phyloP scores from a whole-genome alignment of 768 basidiomycete species.

The Leccinellum albellum region DNA sequence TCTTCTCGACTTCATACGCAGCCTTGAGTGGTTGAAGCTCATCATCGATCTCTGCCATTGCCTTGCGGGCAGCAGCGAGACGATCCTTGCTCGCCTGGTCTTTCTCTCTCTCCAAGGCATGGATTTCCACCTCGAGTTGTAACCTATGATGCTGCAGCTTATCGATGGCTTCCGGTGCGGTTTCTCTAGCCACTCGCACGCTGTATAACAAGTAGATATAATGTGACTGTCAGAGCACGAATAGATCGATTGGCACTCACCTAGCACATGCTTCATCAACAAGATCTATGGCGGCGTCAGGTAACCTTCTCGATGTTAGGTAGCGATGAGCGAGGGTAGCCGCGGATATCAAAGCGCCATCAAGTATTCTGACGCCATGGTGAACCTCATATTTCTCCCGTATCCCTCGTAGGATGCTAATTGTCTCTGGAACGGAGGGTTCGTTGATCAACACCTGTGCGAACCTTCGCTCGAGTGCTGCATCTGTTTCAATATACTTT shows the following conservation, averaged over 20 bases:
- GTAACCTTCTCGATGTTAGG: conserved; percentile 73
- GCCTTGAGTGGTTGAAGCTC: conserved; percentile 77
- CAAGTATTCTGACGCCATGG: conserved; percentile 85
- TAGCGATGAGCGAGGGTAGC: conserved; percentile 93
- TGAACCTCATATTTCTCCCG: conserved; percentile 92
- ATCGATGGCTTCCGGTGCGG: conserved; percentile 91
- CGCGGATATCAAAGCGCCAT: conserved; percentile 83
- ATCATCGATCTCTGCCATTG: conserved; percentile 81
- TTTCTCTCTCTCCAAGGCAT: conserved; percentile 91
- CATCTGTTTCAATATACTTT: conserved; percentile 91
- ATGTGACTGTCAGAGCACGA: background rate
- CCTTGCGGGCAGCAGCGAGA: conserved; percentile 66
- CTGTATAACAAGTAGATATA: conserved; percentile 34
- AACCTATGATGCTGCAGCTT: conserved; percentile 83
- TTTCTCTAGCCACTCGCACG: conserved; percentile 90
- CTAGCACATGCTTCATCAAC: conserved; percentile 91
- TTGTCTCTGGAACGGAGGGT: conserved; percentile 83
- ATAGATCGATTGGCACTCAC: conserved; percentile 35
- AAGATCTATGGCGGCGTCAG: conserved; percentile 87
- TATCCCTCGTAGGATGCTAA: conserved; percentile 91
- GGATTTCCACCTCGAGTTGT: conserved; percentile 91
- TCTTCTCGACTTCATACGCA: conserved; percentile 85
- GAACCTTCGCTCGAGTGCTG: conserved; percentile 86
- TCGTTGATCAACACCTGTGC: conserved; percentile 94
- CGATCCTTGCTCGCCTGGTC: conserved; percentile 86